These are phyloP conservation scores for Blechomonas ayalai DNA, from an alignment of 208 protist species.

Conservation along the genomic window DNA sequence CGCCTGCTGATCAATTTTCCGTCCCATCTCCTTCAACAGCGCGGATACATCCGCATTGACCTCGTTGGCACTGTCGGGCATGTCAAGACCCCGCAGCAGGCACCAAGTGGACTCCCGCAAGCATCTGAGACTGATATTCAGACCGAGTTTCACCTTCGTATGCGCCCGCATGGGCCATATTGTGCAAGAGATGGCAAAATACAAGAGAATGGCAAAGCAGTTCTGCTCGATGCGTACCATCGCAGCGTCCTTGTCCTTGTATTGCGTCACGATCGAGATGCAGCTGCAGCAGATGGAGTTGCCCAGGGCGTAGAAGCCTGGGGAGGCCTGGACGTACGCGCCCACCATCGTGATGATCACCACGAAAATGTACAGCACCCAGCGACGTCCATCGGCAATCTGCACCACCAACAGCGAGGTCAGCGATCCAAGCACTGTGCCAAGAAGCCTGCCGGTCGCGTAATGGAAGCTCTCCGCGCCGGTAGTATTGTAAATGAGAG, in stretches of 20 bases:
- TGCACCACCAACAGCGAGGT: conserved; percentile 61
- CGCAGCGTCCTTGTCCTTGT: conserved; percentile 59
- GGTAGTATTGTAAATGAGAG: conserved; percentile 81
- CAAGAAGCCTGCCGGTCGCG: conserved; percentile 74
- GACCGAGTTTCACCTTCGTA: conserved; percentile 73
- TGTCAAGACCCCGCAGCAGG: conserved; percentile 83
- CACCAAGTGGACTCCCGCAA: conserved; percentile 66
- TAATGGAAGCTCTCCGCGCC: conserved; percentile 89
- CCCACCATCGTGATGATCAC: conserved; percentile 69
- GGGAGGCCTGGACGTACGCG: conserved; percentile 79
- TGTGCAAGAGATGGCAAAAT: conserved; percentile 72
- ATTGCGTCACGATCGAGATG: conserved; percentile 86
- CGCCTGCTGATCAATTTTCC: conserved; percentile 49
- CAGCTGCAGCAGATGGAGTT: conserved; percentile 84
- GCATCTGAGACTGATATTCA: conserved; percentile 77
- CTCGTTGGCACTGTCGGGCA: conserved; percentile 70
- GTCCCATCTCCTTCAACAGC: conserved; percentile 67
- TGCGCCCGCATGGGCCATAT: conserved; percentile 82
- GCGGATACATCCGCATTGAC: conserved; percentile 50
- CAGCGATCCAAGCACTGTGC: conserved; percentile 79
- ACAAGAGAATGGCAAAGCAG: conserved; percentile 87
- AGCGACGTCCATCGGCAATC: conserved; percentile 39
- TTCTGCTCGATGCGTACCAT: conserved; percentile 90
- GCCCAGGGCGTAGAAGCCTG: conserved; percentile 74
- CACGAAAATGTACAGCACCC: conserved; percentile 74